phyloP scores from a whole-genome alignment of 306 rosid species.

The Pyrus pyrifolia region DNA sequence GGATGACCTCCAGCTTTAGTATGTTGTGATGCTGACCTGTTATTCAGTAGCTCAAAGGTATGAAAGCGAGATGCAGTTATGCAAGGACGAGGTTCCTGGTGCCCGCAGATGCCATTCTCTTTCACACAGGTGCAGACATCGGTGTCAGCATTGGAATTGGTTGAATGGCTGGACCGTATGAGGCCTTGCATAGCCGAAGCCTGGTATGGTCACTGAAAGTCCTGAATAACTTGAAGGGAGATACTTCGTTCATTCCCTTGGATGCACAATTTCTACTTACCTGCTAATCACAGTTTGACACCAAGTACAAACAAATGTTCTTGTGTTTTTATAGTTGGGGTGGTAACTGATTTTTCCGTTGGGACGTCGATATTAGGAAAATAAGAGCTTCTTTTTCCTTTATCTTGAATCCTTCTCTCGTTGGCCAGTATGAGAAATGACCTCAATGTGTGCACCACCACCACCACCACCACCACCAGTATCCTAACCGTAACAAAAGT shows the following conservation, averaged over 20 bases:
- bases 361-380: too few species aligned
- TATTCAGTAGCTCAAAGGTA: background rate
- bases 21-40: background rate
- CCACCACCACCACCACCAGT: too few species aligned
- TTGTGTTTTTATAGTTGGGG: too few species aligned
- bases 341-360: too few species aligned
- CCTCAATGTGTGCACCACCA: too few species aligned
- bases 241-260: background rate
- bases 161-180: background rate
- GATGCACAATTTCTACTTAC: background rate
- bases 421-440: too few species aligned
- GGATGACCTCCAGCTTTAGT: background rate
- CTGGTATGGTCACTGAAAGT: background rate
- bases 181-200: background rate
- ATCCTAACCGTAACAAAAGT: too few species aligned
- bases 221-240: background rate
- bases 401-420: too few species aligned
- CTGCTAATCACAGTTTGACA: too few species aligned
- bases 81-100: background rate
- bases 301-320: too few species aligned
- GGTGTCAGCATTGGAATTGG: background rate
- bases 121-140: background rate
- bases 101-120: background rate
- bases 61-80: background rate
- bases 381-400: too few species aligned